phyloP scores from a whole-genome alignment of 1,284 basidiomycete species.

The Rhizopogon parksii region DNA sequence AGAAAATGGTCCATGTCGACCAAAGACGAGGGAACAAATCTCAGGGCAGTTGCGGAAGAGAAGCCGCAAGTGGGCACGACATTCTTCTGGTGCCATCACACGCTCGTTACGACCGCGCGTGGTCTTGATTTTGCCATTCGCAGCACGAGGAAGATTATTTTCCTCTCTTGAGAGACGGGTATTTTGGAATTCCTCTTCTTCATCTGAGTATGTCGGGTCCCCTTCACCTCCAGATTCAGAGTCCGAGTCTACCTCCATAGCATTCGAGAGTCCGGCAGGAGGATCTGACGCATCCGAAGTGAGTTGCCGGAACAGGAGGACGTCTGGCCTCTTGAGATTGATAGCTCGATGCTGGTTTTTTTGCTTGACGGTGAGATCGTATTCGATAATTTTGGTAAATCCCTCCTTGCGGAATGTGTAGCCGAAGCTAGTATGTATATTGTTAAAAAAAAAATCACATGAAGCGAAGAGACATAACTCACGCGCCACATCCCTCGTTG shows the following conservation, averaged over 20 bases:
- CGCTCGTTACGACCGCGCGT: slow-evolving; percentile 78
- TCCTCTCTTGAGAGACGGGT: slow-evolving; percentile 14
- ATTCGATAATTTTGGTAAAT: slow-evolving; percentile 91
- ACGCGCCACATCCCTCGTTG: slow-evolving; percentile 75
- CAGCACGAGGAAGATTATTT: slow-evolving; percentile 52
- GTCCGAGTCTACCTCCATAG: slow-evolving; percentile 33
- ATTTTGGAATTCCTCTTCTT: slow-evolving; percentile 36
- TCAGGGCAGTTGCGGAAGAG: slow-evolving; percentile 82
- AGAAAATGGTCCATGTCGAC: slow-evolving; percentile 85
- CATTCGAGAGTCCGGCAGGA: slow-evolving; percentile 33
- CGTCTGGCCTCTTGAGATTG: slow-evolving; percentile 62
- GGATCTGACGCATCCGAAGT: slow-evolving; percentile 14
- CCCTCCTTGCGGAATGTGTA: slow-evolving; percentile 94
- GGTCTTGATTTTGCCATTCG: slow-evolving; percentile 73
- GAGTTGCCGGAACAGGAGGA: slow-evolving; percentile 51
- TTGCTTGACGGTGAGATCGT: slow-evolving; percentile 79
- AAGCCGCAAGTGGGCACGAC: slow-evolving; percentile 85
- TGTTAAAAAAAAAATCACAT: slow-evolving; percentile 5
- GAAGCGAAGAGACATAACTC: slow-evolving; percentile 32
- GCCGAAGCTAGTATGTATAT: slow-evolving; percentile 46
- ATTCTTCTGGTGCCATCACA: slow-evolving; percentile 87
- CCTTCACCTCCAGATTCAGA: slow-evolving; percentile 41
- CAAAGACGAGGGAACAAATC: slow-evolving; percentile 85
- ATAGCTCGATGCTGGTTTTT: slow-evolving; percentile 55
- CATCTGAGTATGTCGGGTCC: slow-evolving; percentile 39